Evolutionary conservation across 176 grass and related monocot species (phyloP).

Genomic region (Oryza officinalis): DNA sequence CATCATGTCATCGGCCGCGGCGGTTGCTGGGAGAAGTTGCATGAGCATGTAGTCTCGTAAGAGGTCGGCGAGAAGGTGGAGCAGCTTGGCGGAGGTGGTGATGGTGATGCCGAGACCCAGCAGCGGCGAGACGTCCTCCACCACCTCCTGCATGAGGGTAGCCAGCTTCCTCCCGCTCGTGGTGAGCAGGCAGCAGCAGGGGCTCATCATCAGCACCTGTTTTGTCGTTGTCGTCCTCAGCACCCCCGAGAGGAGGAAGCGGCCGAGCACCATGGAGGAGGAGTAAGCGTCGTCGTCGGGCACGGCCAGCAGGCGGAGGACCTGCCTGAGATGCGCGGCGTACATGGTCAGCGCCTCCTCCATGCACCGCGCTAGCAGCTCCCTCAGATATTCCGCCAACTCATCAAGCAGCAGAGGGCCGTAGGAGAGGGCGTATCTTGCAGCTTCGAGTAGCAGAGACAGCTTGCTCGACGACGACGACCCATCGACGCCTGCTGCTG

Average conservation of each 20-base stretch:
- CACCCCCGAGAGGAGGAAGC: slow-evolving; percentile 41
- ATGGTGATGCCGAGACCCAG: slow-evolving; percentile 26
- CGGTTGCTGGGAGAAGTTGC: neutral
- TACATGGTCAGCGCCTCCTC: slow-evolving; percentile 36
- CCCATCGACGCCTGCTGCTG: neutral
- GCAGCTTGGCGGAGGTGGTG: neutral
- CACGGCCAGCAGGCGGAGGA: neutral
- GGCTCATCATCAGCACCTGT: too few relatives aligned
- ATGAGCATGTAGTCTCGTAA: slow-evolving; percentile 49
- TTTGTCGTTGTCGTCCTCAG: neutral
- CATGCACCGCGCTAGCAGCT: slow-evolving; percentile 35
- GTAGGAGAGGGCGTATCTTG: slow-evolving; percentile 36
- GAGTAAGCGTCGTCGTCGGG: neutral
- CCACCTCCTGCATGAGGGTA: slow-evolving; percentile 45
- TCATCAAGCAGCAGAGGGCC: slow-evolving; percentile 15
- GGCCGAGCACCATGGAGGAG: slow-evolving; percentile 31
- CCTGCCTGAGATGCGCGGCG: slow-evolving; percentile 32
- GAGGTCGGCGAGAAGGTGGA: slow-evolving; percentile 40
- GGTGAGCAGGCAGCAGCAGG: slow-evolving; percentile 50
- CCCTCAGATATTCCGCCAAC: slow-evolving; percentile 26
- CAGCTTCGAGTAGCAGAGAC: slow-evolving; percentile 35
- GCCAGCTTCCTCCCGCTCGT: slow-evolving; percentile 52
- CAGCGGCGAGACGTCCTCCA: slow-evolving; percentile 45
- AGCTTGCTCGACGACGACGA: neutral
- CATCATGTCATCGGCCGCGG: neutral